Evolutionary conservation across 352 stramenopile species (phyloP), one percentile per base, ranked within the genome.

Genomic region (Globisporangium nagaii): DNA sequence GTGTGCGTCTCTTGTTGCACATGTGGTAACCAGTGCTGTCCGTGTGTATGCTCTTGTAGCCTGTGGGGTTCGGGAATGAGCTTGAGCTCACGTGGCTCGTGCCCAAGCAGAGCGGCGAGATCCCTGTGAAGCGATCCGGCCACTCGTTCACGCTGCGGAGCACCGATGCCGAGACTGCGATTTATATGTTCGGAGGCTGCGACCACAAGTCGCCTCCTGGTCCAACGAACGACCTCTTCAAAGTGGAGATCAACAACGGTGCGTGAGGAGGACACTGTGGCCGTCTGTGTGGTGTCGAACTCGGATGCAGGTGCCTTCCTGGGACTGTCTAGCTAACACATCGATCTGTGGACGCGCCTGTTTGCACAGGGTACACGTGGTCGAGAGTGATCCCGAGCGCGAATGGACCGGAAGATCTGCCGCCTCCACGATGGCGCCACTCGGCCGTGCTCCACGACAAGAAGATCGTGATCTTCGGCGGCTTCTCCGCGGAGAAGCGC

Each of bases 141-240:
- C 94, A 98, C 66, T 96, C 91, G 20, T 97, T 98, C 63, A 98
- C 93, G 10, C 67, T 98, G 34, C 86, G 88, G 51, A 86, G 66
- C 52, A 75, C 74, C 0, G 82, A 89, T 10, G 68, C 55, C 0
- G 84, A 90, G 63, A 88, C 80, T 5, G 62, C 62, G 8, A 67
- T 91, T 39, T 94, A 90, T 53, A 82, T 93, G 64, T 93, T 93
- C 59, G 84, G 94, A 8, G 96, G 96, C 13, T 97, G 81, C 59
- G 90, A 96, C 66, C 82, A 96, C 57, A 90, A 92, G 46, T 80
- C 81, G 3, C 89, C 93, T 3, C 93, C 95, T 34, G 93, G 93
- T 9, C 96, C 95, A 19, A 98, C 84, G 8, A 96, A 97, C 54
- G 93, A 98, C 53, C 77, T 98, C 4, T 98, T 86, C 69, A 92